These are phyloP conservation scores for Tremella yokohamensis DNA, from an alignment of 768 basidiomycete species.

Conservation along the genomic window DNA sequence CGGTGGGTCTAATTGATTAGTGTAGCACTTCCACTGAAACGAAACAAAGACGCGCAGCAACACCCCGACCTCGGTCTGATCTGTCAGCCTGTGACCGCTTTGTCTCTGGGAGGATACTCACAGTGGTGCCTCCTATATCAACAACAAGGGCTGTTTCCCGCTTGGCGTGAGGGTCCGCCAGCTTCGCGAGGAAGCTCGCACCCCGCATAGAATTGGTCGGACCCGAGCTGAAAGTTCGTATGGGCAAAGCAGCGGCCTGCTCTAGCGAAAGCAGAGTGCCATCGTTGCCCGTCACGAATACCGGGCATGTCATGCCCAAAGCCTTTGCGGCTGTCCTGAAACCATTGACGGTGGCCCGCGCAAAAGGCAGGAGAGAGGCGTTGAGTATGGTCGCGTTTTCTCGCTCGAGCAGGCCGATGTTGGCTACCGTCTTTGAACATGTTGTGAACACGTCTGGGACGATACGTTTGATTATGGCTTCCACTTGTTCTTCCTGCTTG, in stretches of 20 bases:
- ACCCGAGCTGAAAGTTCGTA: constrained; percentile 62
- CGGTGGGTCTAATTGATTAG: constrained; percentile 4
- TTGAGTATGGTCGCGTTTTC: constrained; percentile 67
- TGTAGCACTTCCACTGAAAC: not conserved
- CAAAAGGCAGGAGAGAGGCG: constrained; percentile 62
- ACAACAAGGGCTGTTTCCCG: constrained; percentile 52
- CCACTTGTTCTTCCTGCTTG: constrained; percentile 19
- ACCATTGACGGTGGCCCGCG: constrained; percentile 58
- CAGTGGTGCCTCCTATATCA: constrained; percentile 64
- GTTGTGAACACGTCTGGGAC: constrained; percentile 7
- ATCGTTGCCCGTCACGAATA: constrained; percentile 45
- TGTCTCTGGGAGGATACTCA: not conserved
- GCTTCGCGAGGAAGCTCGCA: constrained; percentile 60
- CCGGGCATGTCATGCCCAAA: constrained; percentile 54
- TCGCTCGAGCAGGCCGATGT: constrained; percentile 56
- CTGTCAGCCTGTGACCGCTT: not conserved
- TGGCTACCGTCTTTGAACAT: not conserved
- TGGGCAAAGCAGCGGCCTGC: constrained; percentile 59
- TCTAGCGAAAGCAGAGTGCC: constrained; percentile 36
- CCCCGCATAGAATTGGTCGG: constrained; percentile 70
- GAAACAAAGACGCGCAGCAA: too few species aligned
- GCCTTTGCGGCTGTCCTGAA: constrained; percentile 58
- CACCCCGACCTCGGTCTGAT: constrained; percentile 60
- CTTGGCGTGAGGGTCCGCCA: constrained; percentile 36
- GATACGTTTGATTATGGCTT: constrained; percentile 6